A percentile compares a stretch with the other conserved stretches of the same genome.
phyloP scores from a whole-genome alignment of 2,329 filamentous ascomycete genomes.

The Aspergillus candidus region DNA sequence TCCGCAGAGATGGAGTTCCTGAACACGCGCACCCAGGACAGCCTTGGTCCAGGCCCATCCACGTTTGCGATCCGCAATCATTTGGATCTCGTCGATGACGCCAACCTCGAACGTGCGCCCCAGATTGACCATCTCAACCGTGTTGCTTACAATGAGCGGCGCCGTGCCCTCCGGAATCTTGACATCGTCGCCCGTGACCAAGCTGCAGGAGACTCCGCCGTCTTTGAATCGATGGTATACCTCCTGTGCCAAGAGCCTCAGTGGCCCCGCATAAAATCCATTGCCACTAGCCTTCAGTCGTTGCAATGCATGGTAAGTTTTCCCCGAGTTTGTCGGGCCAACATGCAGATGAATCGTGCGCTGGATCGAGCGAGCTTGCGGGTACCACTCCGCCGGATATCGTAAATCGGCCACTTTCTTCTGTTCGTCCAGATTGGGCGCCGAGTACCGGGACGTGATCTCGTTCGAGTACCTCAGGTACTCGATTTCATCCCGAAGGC shows the following conservation, averaged over 20 bases:
- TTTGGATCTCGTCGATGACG: conserved; percentile 97
- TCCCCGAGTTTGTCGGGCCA: conserved; percentile 94
- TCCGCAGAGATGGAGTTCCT: conserved; percentile 88
- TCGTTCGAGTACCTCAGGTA: conserved; percentile 65
- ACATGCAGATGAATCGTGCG: conserved; percentile 87
- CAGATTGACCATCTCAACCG: conserved; percentile 79
- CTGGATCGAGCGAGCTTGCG: conserved; percentile 70
- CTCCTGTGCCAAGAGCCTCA: conserved; percentile 85
- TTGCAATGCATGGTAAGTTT: conserved; percentile 91
- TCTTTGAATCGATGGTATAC: conserved; percentile 82
- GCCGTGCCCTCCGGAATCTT: conserved; percentile 57
- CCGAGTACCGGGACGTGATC: conserved; percentile 52
- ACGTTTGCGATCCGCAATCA: conserved; percentile 74
- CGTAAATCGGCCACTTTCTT: conserved; percentile 69
- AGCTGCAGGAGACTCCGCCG: conserved; percentile 67
- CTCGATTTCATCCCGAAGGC: conserved; percentile 54
- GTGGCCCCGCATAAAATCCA: conserved; percentile 85
- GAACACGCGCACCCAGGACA: conserved; percentile 76
- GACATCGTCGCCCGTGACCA: conserved; percentile 89
- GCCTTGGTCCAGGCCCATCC: conserved; percentile 96
- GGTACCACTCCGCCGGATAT: conserved; percentile 90
- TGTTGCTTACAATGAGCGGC: conserved; percentile 68
- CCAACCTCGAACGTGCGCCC: conserved; percentile 68
- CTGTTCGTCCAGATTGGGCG: conserved; percentile 54
- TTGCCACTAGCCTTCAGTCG: conserved; percentile 67